Conservation (phyloP, 139 green algal species). For the Chlamydomonas asymmetrica region DNA sequence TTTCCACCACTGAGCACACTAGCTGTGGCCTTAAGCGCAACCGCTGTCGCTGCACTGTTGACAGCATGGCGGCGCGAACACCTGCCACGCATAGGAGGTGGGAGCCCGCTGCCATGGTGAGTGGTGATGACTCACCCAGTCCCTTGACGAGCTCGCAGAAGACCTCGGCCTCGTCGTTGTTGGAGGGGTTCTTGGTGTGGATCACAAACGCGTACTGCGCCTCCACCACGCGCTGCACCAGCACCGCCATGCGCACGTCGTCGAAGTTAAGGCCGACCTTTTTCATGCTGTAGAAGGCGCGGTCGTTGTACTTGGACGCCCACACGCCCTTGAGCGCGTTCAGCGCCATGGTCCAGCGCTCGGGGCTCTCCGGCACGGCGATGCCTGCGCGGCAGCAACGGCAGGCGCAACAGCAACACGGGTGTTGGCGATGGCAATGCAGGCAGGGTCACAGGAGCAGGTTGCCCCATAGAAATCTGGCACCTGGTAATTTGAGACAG, state of each 20-base stretch:
- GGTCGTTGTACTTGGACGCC: conserved; percentile 98
- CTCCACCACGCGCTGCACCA: conserved; percentile 92
- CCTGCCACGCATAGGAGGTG: too few species aligned
- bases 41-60: too few species aligned
- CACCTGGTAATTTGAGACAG: too few species aligned
- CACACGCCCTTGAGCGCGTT: conserved; percentile 87
- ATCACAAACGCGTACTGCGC: conserved; percentile 98
- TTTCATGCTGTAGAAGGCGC: conserved; percentile 78
- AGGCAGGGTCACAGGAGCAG: too few species aligned
- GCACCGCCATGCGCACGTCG: conserved; percentile 96
- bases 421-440: too few species aligned
- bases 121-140: conserved; percentile 63
- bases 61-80: too few species aligned
- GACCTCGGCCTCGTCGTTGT: conserved; percentile 80
- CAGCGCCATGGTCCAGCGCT: conserved; percentile 72
- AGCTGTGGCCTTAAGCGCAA: too few species aligned
- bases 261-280: conserved; percentile 88
- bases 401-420: too few species aligned
- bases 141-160: conserved; percentile 96
- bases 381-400: conserved; percentile 55
- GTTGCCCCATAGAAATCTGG: too few species aligned
- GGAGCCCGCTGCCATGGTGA: too few species aligned
- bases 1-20: too few species aligned
- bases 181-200: conserved; percentile 96
- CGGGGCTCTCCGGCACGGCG: conserved; percentile 67